These are phyloP conservation scores for Blepharisma stoltei DNA, from an alignment of 73 alveolate species.

Conservation along the genomic window DNA sequence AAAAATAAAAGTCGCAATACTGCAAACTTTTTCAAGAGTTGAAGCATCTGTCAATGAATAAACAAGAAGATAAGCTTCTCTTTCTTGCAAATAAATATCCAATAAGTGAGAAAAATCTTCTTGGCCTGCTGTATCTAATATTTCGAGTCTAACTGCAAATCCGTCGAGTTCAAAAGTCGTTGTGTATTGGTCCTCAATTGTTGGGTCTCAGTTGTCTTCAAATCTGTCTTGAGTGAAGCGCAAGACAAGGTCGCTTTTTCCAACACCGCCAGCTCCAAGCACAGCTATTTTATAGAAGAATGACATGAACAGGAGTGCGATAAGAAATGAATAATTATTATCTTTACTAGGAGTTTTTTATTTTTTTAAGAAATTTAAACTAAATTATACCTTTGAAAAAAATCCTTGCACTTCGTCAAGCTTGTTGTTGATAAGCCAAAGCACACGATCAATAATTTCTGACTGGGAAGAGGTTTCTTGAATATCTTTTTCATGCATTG, in stretches of 20 bases:
- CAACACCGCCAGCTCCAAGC: slow-evolving; percentile 36
- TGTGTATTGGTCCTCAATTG: slow-evolving; percentile 56
- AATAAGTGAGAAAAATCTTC: slow-evolving; percentile 25
- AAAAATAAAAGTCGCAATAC: neutral
- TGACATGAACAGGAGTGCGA: too few species aligned
- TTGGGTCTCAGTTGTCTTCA: slow-evolving; percentile 33
- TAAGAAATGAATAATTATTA: too few species aligned
- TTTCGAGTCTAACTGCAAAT: slow-evolving; percentile 36
- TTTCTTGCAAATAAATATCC: slow-evolving; percentile 16
- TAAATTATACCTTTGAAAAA: too few species aligned
- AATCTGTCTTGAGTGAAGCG: slow-evolving; percentile 26
- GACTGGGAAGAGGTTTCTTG: too few species aligned
- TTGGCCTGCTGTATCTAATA: slow-evolving; percentile 61
- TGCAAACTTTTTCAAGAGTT: neutral
- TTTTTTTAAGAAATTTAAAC: too few species aligned
- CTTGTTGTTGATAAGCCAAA: too few species aligned
- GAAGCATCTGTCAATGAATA: slow-evolving; percentile 10
- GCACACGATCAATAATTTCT: too few species aligned
- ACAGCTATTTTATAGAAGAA: slow-evolving; percentile 18
- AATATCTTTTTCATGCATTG: too few species aligned
- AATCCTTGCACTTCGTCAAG: too few species aligned
- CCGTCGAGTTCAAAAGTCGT: slow-evolving; percentile 32
- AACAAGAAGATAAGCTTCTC: slow-evolving; percentile 25
- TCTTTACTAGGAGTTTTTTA: too few species aligned
- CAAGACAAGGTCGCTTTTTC: slow-evolving; percentile 18